phyloP scores from a whole-genome alignment of 768 basidiomycete genomes.

The Termitomyces sp. region DNA sequence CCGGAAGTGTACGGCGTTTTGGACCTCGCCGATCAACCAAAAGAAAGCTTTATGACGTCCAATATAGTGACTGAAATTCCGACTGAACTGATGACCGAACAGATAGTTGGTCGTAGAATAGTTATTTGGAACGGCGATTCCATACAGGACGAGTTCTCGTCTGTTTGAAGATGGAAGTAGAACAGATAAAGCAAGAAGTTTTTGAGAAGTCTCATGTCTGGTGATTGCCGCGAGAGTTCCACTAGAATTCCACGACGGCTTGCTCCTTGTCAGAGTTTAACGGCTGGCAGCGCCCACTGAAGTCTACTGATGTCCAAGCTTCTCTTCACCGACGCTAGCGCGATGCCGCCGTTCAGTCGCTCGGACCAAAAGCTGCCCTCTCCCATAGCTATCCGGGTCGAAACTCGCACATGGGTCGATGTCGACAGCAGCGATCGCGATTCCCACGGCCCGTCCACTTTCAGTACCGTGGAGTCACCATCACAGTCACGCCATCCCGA shows the following conservation, averaged over 20 bases:
- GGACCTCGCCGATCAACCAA: background rate
- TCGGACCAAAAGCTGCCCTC: background rate
- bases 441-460: constrained; percentile 23
- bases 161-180: background rate
- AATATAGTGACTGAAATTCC: background rate
- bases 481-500: constrained; percentile 5
- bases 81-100: background rate
- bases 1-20: background rate
- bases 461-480: constrained; percentile 15
- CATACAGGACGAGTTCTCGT: background rate
- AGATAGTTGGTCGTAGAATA: background rate
- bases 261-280: background rate
- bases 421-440: background rate
- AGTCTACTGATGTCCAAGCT: background rate
- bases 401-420: constrained; percentile 21
- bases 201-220: background rate
- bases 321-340: background rate
- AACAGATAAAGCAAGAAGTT: background rate
- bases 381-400: constrained; percentile 21
- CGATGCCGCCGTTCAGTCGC: background rate
- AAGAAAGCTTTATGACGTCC: background rate
- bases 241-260: background rate
- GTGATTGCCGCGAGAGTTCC: background rate
- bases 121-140: background rate
- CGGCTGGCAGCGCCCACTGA: background rate